Base-by-base conservation (phyloP, 768 basidiomycete genomes). In the Russula griseocarnosa region DNA sequence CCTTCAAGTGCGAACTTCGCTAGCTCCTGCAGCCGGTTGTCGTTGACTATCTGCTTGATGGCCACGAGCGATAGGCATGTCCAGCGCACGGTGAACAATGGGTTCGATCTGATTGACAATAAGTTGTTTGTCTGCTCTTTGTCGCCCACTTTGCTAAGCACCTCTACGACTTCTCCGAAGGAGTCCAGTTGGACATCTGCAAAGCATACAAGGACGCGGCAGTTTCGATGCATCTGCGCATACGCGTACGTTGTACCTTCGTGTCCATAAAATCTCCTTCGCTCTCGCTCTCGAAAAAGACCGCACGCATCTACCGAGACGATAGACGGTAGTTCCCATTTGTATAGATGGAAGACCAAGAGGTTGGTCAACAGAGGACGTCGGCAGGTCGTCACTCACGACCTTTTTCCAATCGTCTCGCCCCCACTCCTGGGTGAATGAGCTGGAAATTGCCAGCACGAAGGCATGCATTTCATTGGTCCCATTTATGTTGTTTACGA, bases 361-460 rank as follows among this genome's bases (percentile, higher is more conserved):
- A 24, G n/a, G 9, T 22, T 47, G 46, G 46, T n/a, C n/a, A n/a
- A n/a, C n/a, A n/a, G n/a, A n/a, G 44, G 46, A 47, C 4, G 46
- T 47, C 46, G n/a, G 13, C 46, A 1, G 46, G 22, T 22, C 22
- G 22, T 24, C 46, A 0, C 11, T 10, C n/a, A 47, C 26, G 28
- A 60, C 63, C 7, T 20, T 28, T n/a, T 13, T 44, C 63, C 58
- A 65, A 5, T 56, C 63, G 3, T 54, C 3, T 38, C 50, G 14
- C 8, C 63, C 58, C 58, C 54, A 65, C n/a, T 54, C 22, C 20
- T 9, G 28, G n/a, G 49, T 18, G 51, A 66, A 62, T 16, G 61
- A 53, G 26, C 61, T 61, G 2, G 65, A 55, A 5, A 66, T 66
- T 9, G 42, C 55, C 36, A 55, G 28, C 2, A 53, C 50, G 34